Base-by-base conservation (phyloP, 495 filamentous ascomycete species). In the Trichoderma virens region DNA sequence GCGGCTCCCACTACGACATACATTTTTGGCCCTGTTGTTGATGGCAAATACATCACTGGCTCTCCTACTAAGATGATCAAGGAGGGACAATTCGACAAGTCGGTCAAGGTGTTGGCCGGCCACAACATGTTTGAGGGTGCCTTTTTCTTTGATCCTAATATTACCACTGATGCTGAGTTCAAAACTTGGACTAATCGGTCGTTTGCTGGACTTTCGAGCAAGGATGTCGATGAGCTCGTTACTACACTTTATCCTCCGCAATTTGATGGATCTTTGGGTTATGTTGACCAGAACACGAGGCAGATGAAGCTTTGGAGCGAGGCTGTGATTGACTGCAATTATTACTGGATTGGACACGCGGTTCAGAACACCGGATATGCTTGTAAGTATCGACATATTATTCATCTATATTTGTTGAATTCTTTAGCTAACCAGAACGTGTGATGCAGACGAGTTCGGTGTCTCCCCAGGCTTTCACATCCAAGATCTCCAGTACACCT, bases 21-120 rank as follows among this genome's bases (percentile, higher is more conserved):
- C 51, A 13, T 56, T 25, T 56, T 30, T 18, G 51, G 51, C 25
- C 25, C 25, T 13, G 51, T 56, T 16, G 25, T 56, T 14, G 51
- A 89, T 70, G 85, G 85, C 13, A 68, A 70, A 23, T 86, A 86
- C 66, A 81, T 82, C 2, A 85, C 85, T 0, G 75, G 70, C 5
- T 65, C 82, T 18, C 83, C 85, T 0, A 77, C 79, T 1, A 74
- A 81, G 60, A 75, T 88, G n/a, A 75, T 90, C 5, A 68, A 78
- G 0, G 68, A 81, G 32, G 85, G 84, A 27, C 70, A 78, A 4
- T 88, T 82, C 66, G 81, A 87, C 67, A 80, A 77, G 35, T 71
- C 70, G 43, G 61, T 89, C 14, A 75, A 72, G 7, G 66, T 89
- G 25, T 81, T 89, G 79, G 75, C 82, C 8, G 80, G 85, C 30